Percentiles rank a stretch among this genome's conserved stretches.
phyloP scores from a whole-genome alignment of 768 basidiomycete genomes.

The Lactarius quietus region DNA sequence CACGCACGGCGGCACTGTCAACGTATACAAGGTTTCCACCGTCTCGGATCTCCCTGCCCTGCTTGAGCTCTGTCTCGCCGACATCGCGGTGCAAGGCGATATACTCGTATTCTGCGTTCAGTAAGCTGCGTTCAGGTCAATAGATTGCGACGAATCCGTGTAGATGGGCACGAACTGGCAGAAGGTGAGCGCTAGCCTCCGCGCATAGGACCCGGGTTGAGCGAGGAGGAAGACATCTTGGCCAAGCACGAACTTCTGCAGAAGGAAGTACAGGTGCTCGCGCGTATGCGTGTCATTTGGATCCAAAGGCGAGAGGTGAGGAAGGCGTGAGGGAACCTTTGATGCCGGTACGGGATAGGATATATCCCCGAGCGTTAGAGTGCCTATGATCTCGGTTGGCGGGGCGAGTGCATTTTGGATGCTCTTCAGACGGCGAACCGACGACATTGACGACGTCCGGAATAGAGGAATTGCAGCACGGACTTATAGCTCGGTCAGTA shows the following conservation, averaged over 20 bases:
- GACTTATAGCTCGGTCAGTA: background rate
- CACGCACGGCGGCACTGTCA: conserved; percentile 62
- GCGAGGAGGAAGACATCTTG: conserved; percentile 65
- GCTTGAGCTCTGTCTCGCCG: conserved; percentile 70
- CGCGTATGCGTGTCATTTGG: conserved; percentile 48
- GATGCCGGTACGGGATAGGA: conserved; percentile 52
- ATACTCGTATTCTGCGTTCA: conserved; percentile 67
- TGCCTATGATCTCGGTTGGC: conserved; percentile 44
- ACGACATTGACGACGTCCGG: background rate
- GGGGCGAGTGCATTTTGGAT: conserved; percentile 45
- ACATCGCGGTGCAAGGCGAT: conserved; percentile 64
- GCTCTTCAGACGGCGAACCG: conserved; percentile 44
- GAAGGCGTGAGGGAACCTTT: conserved; percentile 45
- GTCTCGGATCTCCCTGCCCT: conserved; percentile 59
- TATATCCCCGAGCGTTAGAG: conserved; percentile 54
- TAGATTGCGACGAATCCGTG: background rate
- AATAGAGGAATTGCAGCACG: background rate
- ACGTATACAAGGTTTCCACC: conserved; percentile 65
- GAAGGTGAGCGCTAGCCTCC: conserved; percentile 59
- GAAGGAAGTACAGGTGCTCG: conserved; percentile 59
- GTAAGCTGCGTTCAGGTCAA: conserved; percentile 37
- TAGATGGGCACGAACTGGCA: conserved; percentile 42
- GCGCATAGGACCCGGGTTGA: conserved; percentile 65
- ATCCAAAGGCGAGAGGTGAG: conserved; percentile 47
- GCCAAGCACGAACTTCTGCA: conserved; percentile 65